These are phyloP conservation scores for Cryphonectria nitschkei DNA, from an alignment of 2,329 filamentous ascomycete species.

Conservation along the genomic window DNA sequence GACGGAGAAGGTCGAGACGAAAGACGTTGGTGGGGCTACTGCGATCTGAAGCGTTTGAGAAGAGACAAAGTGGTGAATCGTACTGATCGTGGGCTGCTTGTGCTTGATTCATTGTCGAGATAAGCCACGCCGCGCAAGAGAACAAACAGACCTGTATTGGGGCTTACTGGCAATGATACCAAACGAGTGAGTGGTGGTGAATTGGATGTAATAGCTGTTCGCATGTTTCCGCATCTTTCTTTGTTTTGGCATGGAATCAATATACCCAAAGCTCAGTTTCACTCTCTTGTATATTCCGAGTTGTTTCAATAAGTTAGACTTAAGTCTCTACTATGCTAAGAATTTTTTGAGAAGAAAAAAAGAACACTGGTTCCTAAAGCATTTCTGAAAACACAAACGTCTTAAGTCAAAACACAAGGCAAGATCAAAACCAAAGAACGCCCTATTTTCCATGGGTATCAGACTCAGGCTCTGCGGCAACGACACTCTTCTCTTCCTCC, in stretches of 20 bases:
- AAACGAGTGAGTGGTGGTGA: not conserved
- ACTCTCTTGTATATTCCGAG: not conserved
- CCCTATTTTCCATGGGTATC: constrained; percentile 12
- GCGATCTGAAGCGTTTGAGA: not conserved
- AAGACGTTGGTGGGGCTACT: constrained; percentile 29
- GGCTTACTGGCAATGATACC: not conserved
- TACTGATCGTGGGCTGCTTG: not conserved
- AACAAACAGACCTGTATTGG: not conserved
- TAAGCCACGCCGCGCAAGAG: not conserved
- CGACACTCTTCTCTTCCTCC: not conserved
- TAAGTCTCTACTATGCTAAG: not conserved
- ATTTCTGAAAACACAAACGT: not conserved
- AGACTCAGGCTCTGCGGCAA: not conserved
- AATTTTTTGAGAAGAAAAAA: not conserved
- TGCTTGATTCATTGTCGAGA: not conserved
- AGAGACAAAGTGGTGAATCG: not conserved
- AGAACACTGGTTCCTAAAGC: not conserved
- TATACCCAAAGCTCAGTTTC: not conserved
- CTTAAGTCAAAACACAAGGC: too few relatives aligned
- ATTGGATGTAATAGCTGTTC: not conserved
- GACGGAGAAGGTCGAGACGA: constrained; percentile 26
- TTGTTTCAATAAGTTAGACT: not conserved
- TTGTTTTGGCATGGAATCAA: not conserved
- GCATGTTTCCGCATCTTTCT: not conserved
- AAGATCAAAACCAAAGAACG: not conserved